phyloP scores from a whole-genome alignment of 345 rosid species.

The Geranium brycei region DNA sequence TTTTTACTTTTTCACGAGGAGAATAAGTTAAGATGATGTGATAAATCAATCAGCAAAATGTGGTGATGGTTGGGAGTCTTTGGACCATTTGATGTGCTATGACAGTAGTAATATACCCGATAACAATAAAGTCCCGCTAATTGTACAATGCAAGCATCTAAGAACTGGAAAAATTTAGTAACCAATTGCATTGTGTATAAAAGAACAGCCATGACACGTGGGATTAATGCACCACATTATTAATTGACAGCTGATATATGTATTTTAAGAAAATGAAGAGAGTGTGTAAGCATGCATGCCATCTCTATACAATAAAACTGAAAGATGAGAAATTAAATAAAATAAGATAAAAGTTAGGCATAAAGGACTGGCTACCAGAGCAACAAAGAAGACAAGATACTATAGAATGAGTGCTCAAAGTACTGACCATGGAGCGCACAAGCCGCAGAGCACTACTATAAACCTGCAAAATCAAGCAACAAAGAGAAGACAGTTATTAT shows the following conservation, averaged over 20 bases:
- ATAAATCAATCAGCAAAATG: background rate
- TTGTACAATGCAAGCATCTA: background rate
- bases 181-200: too few relatives aligned
- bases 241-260: background rate
- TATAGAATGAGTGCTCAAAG: background rate
- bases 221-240: background rate
- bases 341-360: background rate
- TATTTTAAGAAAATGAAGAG: background rate
- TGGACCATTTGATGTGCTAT: too few relatives aligned
- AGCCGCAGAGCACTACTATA: constrained; percentile 96
- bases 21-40: background rate
- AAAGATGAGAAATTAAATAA: too few relatives aligned
- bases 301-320: background rate
- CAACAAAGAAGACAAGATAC: too few relatives aligned
- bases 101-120: too few relatives aligned
- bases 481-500: background rate
- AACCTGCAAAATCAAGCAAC: constrained; percentile 32
- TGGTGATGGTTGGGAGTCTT: background rate
- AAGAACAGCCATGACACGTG: too few relatives aligned
- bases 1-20: background rate
- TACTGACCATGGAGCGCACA: constrained; percentile 87
- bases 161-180: background rate
- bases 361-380: too few relatives aligned
- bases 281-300: background rate
- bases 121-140: background rate